A percentile compares a stretch with the other conserved stretches of the same genome.
Conservation (phyloP, 108 stramenopile genomes). For the Nannochloropsis salina region DNA sequence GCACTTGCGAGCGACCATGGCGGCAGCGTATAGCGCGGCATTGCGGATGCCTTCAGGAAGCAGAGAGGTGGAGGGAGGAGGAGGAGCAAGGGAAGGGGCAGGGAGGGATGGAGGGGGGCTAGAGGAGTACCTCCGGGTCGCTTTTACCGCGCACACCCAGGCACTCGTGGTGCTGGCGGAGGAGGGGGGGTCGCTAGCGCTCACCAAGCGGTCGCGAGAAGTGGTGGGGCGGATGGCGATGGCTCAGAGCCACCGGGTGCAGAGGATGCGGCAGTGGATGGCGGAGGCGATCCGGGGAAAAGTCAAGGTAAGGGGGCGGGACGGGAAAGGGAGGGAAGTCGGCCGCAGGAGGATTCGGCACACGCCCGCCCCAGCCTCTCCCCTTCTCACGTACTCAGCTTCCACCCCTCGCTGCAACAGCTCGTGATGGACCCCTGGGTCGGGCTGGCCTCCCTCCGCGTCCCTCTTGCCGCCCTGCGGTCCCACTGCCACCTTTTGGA, state of each 20-base stretch:
- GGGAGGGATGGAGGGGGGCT: not conserved
- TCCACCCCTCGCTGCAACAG: not conserved
- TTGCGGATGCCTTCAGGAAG: not conserved
- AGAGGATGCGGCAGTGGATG: not conserved
- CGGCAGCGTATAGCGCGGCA: constrained; percentile 27
- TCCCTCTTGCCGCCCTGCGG: not conserved
- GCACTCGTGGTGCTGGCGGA: not conserved
- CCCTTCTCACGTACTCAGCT: not conserved
- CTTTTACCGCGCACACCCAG: not conserved
- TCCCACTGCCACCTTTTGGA: not conserved
- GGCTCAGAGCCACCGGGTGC: not conserved
- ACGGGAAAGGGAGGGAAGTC: not conserved
- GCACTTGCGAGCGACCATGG: constrained; percentile 23
- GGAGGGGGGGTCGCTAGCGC: not conserved
- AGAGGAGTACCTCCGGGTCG: not conserved
- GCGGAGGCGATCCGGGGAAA: not conserved
- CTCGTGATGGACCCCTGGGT: not conserved
- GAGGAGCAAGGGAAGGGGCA: not conserved
- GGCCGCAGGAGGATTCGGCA: not conserved
- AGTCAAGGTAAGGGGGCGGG: not conserved
- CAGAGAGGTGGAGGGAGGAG: not conserved
- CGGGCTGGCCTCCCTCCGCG: not conserved
- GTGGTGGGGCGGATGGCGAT: not conserved
- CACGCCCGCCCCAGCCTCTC: not conserved
- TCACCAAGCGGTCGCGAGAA: not conserved